Evolutionary conservation across 306 rosid species (phyloP), one percentile per base, ranked within the genome.

Genomic region (Datisca glomerata): DNA sequence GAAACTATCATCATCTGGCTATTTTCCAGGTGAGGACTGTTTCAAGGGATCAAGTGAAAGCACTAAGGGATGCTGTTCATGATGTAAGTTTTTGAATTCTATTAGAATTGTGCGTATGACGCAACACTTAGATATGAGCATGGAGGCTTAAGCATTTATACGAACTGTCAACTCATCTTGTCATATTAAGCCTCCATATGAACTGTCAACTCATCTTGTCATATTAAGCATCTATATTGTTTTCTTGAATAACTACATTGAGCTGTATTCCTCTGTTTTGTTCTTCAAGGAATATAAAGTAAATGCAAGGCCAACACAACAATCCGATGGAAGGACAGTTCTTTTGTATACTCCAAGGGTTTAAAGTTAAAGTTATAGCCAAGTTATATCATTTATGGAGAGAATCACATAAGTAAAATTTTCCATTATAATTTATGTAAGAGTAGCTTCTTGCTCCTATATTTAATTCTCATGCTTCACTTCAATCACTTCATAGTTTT

Each of bases 251-350:
- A n/a, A n/a, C n/a, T n/a, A n/a, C n/a, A n/a, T n/a, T n/a, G n/a
- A n/a, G n/a, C n/a, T n/a, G 12, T 31, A 8, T 8, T 31, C 3
- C 1, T 31, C 12, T 31, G 8, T 1, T 3, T 14, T 5, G 4
- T 24, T 17, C 4, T 4, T 11, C 3, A 41, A 79, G 92, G 80
- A 68, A 23, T 79, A 18, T 33, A 61, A 68, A 65, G 40, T 6
- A 32, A 84, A 84, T 66, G 73, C 92, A 60, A 70, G 94, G 55
- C 92, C 92, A 51, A 65, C 47, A 4, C 94, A 79, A 18, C 27
- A 55, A 9, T 37, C 28, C 33, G 43, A 55, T 28, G 80, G 66
- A 65, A 79, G 75, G 60, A 5, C 51, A 45, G 67, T 79, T 56
- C 25, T 51, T 61, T 51, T 70, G 2, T 75, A 70, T 56, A 35